These are phyloP conservation scores for Eucalyptus marginata DNA, from an alignment of 345 rosid genomes.

Conservation along the genomic window DNA sequence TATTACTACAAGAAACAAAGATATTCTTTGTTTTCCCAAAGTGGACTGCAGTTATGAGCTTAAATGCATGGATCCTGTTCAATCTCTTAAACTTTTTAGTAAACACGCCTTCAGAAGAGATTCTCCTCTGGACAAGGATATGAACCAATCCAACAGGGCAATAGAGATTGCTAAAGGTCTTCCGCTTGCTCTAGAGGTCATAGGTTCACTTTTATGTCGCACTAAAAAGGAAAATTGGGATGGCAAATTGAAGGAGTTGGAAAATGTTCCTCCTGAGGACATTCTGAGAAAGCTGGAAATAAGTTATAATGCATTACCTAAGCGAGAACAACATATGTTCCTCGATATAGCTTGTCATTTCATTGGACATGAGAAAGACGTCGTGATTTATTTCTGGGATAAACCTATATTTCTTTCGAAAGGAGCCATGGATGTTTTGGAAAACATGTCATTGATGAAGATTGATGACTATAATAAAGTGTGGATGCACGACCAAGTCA, in stretches of 20 bases:
- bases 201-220: background rate
- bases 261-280: fast-evolving
- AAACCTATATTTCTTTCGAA: fast-evolving
- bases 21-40: background rate
- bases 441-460: background rate
- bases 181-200: background rate
- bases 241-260: fast-evolving
- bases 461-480: fast-evolving
- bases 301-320: background rate
- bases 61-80: fast-evolving
- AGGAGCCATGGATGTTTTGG: background rate
- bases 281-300: fast-evolving
- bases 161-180: too few relatives aligned
- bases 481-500: background rate
- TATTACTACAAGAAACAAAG: background rate
- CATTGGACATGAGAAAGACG: background rate
- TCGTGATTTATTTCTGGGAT: background rate
- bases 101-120: background rate
- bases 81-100: background rate
- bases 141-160: too few relatives aligned
- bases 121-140: fast-evolving
- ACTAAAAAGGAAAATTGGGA: background rate
- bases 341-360: background rate
- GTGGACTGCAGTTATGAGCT: background rate
- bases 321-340: fast-evolving